Evolutionary conservation across 331 rosid species (phyloP), one percentile per base, ranked within the genome.

Genomic region (Erythrophleum ivorense): DNA sequence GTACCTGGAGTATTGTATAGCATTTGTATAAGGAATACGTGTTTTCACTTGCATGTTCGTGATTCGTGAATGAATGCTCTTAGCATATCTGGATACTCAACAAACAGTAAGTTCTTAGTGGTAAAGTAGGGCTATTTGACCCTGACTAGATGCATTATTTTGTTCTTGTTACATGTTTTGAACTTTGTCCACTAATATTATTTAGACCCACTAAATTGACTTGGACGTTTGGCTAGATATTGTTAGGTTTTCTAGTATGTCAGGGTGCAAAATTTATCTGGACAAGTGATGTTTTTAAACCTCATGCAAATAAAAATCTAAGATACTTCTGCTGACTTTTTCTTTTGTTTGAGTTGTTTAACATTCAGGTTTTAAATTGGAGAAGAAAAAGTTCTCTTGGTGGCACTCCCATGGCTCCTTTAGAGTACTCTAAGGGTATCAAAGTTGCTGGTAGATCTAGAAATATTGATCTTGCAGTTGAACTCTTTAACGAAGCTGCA

Each of bases 341-440:
- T 59, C 57, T 48, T 33, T n/a, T 18, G 62, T 54, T 69, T 63
- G 19, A 13, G 40, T 82, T 34, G 52, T 67, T 73, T 19, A 36
- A 75, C 64, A 19, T 78, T 76, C 72, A 94, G 97, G 97, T 94
- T 66, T 75, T 94, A 66, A 52, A 85, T 64, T 94, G 97, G 97
- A 88, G 91, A 83, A 89, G 94, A 72, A 76, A 68, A 29, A 76
- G 38, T 43, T 87, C 34, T 5, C 78, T 41, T 36, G 36, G 2
- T 71, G 84, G 75, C 50, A 21, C 50, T 76, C 88, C 89, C 9
- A 80, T 90, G 85, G 54, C 79, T 48, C 12, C 78, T 1, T 73
- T 15, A 63, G 97, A 92, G 87, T 95, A 92, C 80, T 68, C 90
- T 69, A 90, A 87, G 86, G 92, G 90, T 67, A 92, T 92, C 73